A percentile compares a stretch with the other conserved stretches of the same genome.
Evolutionary conservation across 2,329 filamentous ascomycete genomes (phyloP).

Genomic region (Apiospora rasikravindrae): DNA sequence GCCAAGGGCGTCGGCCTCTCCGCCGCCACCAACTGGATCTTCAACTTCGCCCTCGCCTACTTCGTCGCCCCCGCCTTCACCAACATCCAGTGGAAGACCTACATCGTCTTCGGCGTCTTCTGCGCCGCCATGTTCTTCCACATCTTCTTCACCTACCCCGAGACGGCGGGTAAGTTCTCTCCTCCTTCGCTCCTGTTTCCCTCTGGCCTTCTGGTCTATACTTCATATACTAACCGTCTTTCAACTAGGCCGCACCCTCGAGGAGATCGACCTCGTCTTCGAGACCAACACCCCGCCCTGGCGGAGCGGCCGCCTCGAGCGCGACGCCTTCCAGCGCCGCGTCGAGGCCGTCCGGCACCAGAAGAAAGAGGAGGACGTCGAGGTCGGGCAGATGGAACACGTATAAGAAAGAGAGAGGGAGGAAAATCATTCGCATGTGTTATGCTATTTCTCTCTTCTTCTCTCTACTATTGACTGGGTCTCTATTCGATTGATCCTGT

Average conservation of each 20-base stretch:
- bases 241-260: slow-evolving; percentile 47
- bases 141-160: slow-evolving; percentile 41
- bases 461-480: too few relatives aligned
- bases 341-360: slow-evolving; percentile 25
- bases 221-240: background rate
- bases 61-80: slow-evolving; percentile 27
- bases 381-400: background rate
- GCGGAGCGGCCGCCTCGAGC: slow-evolving; percentile 18
- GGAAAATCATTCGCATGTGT: background rate
- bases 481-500: too few relatives aligned
- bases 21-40: slow-evolving; percentile 34
- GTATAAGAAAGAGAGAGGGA: background rate
- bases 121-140: slow-evolving; percentile 35
- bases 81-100: slow-evolving; percentile 35
- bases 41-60: slow-evolving; percentile 31
- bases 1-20: slow-evolving; percentile 31
- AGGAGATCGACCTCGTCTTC: slow-evolving; percentile 57
- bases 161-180: slow-evolving; percentile 36
- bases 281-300: slow-evolving; percentile 41
- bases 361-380: slow-evolving; percentile 16
- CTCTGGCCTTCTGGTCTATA: too few relatives aligned
- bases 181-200: too few relatives aligned
- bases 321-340: slow-evolving; percentile 28
- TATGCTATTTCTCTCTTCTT: background rate
- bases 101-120: slow-evolving; percentile 49